A percentile compares a stretch with the other conserved stretches of the same genome.
Conservation (phyloP, 345 rosid genomes). For the Xanthoceras sorbifolium region DNA sequence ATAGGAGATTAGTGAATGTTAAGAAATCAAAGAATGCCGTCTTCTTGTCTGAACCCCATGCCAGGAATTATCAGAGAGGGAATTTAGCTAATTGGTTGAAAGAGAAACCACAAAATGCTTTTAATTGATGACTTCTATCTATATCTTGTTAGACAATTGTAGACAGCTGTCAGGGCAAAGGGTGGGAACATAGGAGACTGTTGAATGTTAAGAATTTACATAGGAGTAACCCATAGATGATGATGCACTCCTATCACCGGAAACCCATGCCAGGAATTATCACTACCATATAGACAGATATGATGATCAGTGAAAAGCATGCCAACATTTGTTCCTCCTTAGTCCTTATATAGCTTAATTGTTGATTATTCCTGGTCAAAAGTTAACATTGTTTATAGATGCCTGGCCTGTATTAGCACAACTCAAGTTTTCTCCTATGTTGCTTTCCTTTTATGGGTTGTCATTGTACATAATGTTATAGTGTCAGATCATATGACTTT, state of each 20-base stretch:
- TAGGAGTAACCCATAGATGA: not conserved
- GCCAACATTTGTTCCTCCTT: not conserved
- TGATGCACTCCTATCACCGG: not conserved
- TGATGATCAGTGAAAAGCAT: not conserved
- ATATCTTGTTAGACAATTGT: not conserved
- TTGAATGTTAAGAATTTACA: not conserved
- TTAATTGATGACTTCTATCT: not conserved
- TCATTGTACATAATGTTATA: not conserved
- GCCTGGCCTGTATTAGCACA: not conserved
- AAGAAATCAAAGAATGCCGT: not conserved
- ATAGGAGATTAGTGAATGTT: not conserved
- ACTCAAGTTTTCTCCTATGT: not conserved
- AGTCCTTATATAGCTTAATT: not conserved
- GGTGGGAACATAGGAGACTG: not conserved
- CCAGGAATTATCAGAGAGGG: not conserved
- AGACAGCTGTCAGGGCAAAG: not conserved
- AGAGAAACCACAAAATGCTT: not conserved
- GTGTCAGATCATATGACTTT: not conserved
- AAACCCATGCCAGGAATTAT: not conserved
- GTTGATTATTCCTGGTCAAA: not conserved
- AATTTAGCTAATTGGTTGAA: not conserved
- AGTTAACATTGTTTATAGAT: not conserved
- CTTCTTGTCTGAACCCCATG: not conserved
- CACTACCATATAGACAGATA: not conserved
- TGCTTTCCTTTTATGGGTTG: not conserved